These are phyloP conservation scores for Kuraishia molischiana DNA, from an alignment of 805 yeast species.

Conservation along the genomic window DNA sequence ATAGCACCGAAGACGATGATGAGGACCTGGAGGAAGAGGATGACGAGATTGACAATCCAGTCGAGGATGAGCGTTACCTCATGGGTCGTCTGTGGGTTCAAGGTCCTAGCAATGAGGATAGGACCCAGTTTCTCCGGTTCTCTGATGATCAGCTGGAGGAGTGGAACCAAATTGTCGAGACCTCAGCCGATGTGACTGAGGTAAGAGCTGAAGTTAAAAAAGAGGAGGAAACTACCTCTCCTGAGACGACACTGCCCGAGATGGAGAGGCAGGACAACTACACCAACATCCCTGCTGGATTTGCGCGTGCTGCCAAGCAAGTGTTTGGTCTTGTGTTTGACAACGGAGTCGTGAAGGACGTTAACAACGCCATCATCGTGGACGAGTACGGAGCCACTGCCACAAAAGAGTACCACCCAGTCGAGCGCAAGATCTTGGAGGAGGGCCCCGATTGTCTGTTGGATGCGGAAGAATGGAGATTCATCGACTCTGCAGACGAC, in stretches of 20 bases:
- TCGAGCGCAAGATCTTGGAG: conserved; percentile 57
- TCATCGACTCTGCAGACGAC: conserved; percentile 50
- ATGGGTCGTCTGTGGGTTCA: conserved; percentile 89
- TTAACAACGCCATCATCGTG: conserved; percentile 14
- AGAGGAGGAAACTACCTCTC: conserved; percentile 1
- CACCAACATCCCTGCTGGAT: conserved; percentile 4
- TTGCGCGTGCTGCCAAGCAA: conserved; percentile 17
- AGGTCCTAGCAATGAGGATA: conserved; percentile 60
- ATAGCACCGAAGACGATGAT: conserved; percentile 10
- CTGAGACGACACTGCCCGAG: neutral
- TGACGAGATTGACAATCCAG: conserved; percentile 32
- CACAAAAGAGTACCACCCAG: conserved; percentile 17
- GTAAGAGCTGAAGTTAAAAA: neutral
- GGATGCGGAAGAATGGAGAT: conserved; percentile 56
- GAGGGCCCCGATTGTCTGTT: conserved; percentile 52
- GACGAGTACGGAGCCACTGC: conserved; percentile 27
- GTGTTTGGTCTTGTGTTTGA: conserved; percentile 21
- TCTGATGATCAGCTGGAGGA: conserved; percentile 28
- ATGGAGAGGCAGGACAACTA: neutral
- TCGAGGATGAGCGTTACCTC: conserved; percentile 48
- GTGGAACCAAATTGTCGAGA: conserved; percentile 12
- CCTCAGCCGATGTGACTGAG: neutral
- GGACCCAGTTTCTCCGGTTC: conserved; percentile 13
- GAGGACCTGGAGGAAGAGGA: conserved; percentile 20
- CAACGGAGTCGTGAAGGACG: conserved; percentile 12